Percentiles rank a stretch among this genome's conserved stretches.
phyloP scores from a whole-genome alignment of 2,329 filamentous ascomycete species.

The Purpureocillium takamizusanense region DNA sequence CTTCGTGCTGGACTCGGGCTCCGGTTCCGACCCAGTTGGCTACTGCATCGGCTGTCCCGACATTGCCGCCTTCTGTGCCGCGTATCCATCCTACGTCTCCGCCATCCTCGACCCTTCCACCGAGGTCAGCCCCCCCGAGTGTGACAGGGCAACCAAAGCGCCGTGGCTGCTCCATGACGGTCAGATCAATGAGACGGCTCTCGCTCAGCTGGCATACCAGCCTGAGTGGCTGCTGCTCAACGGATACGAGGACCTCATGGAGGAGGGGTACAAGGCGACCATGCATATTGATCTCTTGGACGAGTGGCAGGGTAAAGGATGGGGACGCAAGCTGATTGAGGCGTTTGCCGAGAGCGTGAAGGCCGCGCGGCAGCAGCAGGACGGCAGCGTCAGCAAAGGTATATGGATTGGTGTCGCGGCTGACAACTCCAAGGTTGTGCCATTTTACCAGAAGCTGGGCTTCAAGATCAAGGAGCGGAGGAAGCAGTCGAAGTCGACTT shows the following conservation, averaged over 20 bases:
- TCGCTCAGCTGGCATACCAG: constrained; percentile 33
- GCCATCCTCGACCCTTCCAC: constrained; percentile 21
- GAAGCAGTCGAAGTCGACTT: constrained; percentile 24
- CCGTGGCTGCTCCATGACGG: constrained; percentile 17
- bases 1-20: constrained; percentile 39
- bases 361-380: constrained; percentile 6
- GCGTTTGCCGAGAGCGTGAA: constrained; percentile 29
- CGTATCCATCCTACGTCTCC: constrained; percentile 28
- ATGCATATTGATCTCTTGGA: constrained; percentile 41
- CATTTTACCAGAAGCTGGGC: constrained; percentile 38
- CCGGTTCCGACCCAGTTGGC: constrained; percentile 30
- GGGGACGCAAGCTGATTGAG: constrained; percentile 32
- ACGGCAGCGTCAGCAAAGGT: constrained; percentile 16
- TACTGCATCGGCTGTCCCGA: constrained; percentile 39
- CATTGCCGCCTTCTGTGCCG: constrained; percentile 26
- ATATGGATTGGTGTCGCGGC: constrained; percentile 33
- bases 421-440: constrained; percentile 38
- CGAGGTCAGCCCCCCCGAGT: constrained; percentile 12
- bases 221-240: constrained; percentile 27
- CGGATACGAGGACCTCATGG: constrained; percentile 23
- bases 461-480: constrained; percentile 29
- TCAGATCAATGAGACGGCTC: constrained; percentile 15
- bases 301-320: constrained; percentile 30
- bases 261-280: constrained; percentile 26
- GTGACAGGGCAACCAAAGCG: constrained; percentile 17